Base-by-base conservation (phyloP, 768 basidiomycete species). In the Hirschioporus abietinus region DNA sequence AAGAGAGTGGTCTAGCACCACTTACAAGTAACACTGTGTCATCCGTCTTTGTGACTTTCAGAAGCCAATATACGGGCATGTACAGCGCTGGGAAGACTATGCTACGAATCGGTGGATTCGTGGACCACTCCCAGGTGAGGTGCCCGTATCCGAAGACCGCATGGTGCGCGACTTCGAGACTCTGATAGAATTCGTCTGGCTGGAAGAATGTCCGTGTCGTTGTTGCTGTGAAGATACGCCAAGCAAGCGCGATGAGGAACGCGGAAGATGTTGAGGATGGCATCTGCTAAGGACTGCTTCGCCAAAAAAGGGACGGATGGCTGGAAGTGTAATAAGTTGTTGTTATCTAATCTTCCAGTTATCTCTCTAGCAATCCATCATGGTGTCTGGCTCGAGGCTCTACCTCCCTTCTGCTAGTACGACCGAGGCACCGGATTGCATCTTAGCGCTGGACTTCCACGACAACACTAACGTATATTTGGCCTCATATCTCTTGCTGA, bases 171-270 rank as follows among this genome's bases (percentile, higher is more conserved):
- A 93, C 91, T 74, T 99, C 97, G 59, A 99, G 83, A 7, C 95
- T 86, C 74, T 99, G 97, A 72, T 91, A 98, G 76, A 92, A 96
- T 77, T 99, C 97, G 76, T 99, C 97, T 9, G 97, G 95, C 75
- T 98, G 96, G 75, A 99, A 99, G 79, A 91, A 92, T 4, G 95
- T 93, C 65, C 84, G 83, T 0, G 93, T 95, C 57, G 79, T 77
- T 35, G 96, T 73, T 0, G 93, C 89, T 60, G 92, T 79, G 8
- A 78, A 66, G 63, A 91, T 75, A 60, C 92, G 87, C 69, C 87
- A 72, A 24, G 71, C 65, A 34, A 88, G 66, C n/a, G 84, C 80
- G 64, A 82, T 67, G 36, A 52, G 42, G 42, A 73, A 10, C 3
- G 65, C 60, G 12, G 60, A 25, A 23, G 3, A 24, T 15, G 24